phyloP scores from a whole-genome alignment of 768 basidiomycete species.

The Pisolithus albus region DNA sequence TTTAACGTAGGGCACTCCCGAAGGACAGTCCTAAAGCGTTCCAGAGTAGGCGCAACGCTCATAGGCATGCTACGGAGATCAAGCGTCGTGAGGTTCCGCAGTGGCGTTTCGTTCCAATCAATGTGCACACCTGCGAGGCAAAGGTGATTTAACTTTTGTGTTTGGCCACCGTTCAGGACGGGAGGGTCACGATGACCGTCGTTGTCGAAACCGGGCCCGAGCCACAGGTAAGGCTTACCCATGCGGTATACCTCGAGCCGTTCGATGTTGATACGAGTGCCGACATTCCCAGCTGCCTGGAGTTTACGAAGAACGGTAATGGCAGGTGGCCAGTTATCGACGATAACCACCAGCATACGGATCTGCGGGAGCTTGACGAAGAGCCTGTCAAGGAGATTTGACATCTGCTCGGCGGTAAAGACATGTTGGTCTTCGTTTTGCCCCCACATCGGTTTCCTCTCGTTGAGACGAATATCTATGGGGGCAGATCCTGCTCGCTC shows the following conservation, averaged over 20 bases:
- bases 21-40: slow-evolving; percentile 49
- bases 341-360: slow-evolving; percentile 51
- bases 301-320: slow-evolving; percentile 47
- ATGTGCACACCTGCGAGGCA: slow-evolving; percentile 54
- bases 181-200: slow-evolving; percentile 27
- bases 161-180: slow-evolving; percentile 45
- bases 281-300: slow-evolving; percentile 26
- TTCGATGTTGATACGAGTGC: slow-evolving; percentile 41
- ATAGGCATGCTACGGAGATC: slow-evolving; percentile 59
- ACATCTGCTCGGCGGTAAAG: slow-evolving; percentile 40
- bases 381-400: slow-evolving; percentile 42
- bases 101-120: slow-evolving; percentile 45
- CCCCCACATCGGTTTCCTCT: slow-evolving; percentile 21
- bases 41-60: slow-evolving; percentile 41
- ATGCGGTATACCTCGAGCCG: slow-evolving; percentile 61
- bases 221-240: slow-evolving; percentile 40
- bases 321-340: slow-evolving; percentile 50
- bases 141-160: slow-evolving; percentile 43
- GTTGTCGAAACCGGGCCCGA: slow-evolving; percentile 36
- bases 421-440: slow-evolving; percentile 22
- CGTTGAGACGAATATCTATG: slow-evolving; percentile 59
- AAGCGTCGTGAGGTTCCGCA: slow-evolving; percentile 53
- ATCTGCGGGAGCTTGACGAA: slow-evolving; percentile 50
- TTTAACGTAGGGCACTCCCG: slow-evolving; percentile 39
- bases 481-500: slow-evolving; percentile 47